Base-by-base conservation (phyloP, 306 rosid genomes). In the Begonia peltatifolia region DNA sequence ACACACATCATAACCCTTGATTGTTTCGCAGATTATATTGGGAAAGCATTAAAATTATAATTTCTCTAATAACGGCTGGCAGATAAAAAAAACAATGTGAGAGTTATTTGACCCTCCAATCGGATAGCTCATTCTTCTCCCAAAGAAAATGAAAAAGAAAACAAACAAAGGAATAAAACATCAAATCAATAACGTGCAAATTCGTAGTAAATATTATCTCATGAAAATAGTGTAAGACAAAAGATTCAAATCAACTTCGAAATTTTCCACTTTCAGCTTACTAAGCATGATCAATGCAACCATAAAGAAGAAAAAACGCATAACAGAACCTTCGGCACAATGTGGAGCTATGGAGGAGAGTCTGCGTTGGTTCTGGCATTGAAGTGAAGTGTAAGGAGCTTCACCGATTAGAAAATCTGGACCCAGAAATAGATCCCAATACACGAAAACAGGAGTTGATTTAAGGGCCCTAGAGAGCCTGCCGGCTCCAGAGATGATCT, bases 401-500 rank as follows among this genome's bases (percentile, higher is more conserved):
- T 70, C 71, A 49, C 52, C 50, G 57, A 13, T 18, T 12, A 46
- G 78, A 42, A 53, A 51, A 55, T 70, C 64, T 9, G 80, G 55
- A 10, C 76, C 68, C 41, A 70, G 69, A 63, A 70, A 66, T 12
- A 67, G 73, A 11, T 65, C 60, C 57, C 71, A 65, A 47, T 51
- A 61, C 41, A 81, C 18, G 41, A 25, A 55, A 36, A 69, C 46
- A 16, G 69, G 62, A 70, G 81, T 74, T 64, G 78, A 80, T 62
- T 74, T 71, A 52, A 90, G 49, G 3, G 65, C 52, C 47, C 76
- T 63, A 46, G 82, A 65, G 76, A 74, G 67, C 36, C 86, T 66
- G 48, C 87, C 79, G 67, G 88, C 68, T 44, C 56, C 77, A 49
- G 76, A 75, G 48, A 72, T 6, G 47, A 71, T 71, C 71, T 81